Evolutionary conservation across 139 green algal species (phyloP), one percentile per base, ranked within the genome.

Genomic region (Chlamydomonas sphaeroides): DNA sequence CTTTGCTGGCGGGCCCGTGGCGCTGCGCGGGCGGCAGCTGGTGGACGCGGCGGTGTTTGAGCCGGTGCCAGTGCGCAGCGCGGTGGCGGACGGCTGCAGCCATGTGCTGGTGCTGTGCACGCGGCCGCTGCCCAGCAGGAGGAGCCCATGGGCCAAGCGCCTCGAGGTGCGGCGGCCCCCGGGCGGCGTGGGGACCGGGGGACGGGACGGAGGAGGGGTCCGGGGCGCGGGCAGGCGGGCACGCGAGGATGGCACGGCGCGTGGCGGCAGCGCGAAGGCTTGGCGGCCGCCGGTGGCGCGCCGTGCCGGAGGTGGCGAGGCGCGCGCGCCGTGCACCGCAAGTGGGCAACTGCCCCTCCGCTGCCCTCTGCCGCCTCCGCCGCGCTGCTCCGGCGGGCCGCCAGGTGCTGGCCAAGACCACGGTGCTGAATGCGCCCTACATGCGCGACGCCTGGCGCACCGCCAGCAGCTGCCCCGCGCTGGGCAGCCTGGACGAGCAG

Each of bases 11-110:
- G 59, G 66, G 32, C 89, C 89, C 8, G 41, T 49, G 32, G 14
- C 49, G 26, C 17, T 85, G 71, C 82, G 87, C 79, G 65, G 93
- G 68, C 87, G 94, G 30, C 71, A 85, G 20, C 88, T 97, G 48
- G 95, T 98, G 38, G 95, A 98, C 80, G 95, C 94, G 8, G 94
- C 94, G 7, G 93, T 98, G 28, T 97, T 98, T 80, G 94, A 98
- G 88, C 90, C 90, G 25, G 79, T 95, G 56, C 90, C 90, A 0
- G 70, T 92, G 65, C 85, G 76, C 10, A 79, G 80, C 3, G 89
- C 89, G 14, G 39, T 93, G 20, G 53, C 65, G 0, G 95, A 98
- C 87, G 94, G 94, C 56, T 98, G 94, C 90, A 96, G 88, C n/a
- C 94, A 97, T 68, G 85, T 97, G 70, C 83, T 98, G 38, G 91